Percentiles rank a stretch among this genome's conserved stretches.
Conservation (phyloP, 2,329 filamentous ascomycete species). For the Diplocarpon rosae region DNA sequence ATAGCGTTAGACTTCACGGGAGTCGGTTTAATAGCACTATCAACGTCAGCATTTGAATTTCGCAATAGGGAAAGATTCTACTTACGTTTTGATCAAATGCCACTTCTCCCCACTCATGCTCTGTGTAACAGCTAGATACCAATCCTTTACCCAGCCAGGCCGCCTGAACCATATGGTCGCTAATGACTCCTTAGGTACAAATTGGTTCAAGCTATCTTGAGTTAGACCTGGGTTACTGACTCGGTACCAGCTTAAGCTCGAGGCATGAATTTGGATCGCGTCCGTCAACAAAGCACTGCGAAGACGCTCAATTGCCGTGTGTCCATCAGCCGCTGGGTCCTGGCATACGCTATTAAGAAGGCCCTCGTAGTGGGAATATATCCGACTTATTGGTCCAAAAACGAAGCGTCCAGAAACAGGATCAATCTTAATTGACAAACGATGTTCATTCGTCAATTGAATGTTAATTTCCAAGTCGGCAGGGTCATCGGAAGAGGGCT, state of each 20-base stretch:
- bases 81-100: conserved; percentile 59
- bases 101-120: conserved; percentile 65
- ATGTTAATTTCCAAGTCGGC: conserved; percentile 56
- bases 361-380: conserved; percentile 47
- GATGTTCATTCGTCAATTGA: conserved; percentile 54
- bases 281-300: conserved; percentile 51
- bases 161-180: conserved; percentile 57
- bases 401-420: conserved; percentile 67
- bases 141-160: conserved; percentile 58
- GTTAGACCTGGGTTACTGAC: conserved; percentile 32
- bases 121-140: conserved; percentile 62
- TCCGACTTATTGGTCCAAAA: conserved; percentile 52
- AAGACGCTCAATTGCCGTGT: conserved; percentile 46
- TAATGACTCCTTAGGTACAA: conserved; percentile 50
- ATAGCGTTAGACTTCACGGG: conserved; percentile 5
- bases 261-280: conserved; percentile 48
- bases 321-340: conserved; percentile 46
- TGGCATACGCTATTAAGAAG: conserved; percentile 48
- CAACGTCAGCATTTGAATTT: conserved; percentile 22
- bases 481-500: conserved; percentile 49
- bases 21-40: conserved; percentile 11
- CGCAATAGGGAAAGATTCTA: neutral
- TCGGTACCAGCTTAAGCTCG: conserved; percentile 53
- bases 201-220: conserved; percentile 44
- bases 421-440: conserved; percentile 57